Evolutionary conservation across 306 rosid species (phyloP).

Genomic region (Alnus glutinosa): DNA sequence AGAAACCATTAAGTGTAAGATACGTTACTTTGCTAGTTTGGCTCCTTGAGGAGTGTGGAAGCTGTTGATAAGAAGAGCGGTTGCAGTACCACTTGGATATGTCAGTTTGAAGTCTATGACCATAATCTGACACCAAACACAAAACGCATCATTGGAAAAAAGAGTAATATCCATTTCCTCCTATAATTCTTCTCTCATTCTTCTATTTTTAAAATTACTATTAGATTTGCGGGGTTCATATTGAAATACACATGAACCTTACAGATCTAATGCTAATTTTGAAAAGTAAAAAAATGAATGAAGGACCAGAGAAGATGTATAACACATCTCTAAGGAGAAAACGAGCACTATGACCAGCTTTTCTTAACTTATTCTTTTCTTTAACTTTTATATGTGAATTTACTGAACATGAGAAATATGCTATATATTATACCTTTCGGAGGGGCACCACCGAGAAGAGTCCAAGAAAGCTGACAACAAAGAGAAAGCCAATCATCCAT

Average conservation of each 20-base stretch:
- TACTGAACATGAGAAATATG: background rate
- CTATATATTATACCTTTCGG: constrained; percentile 4
- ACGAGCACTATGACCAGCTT: background rate
- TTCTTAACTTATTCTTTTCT: background rate
- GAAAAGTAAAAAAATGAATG: no score
- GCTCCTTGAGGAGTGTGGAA: constrained; percentile 53
- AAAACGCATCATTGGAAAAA: constrained; percentile 11
- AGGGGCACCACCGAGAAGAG: constrained; percentile 23
- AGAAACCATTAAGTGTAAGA: no score
- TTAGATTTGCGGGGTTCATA: no score
- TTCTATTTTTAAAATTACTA: no score
- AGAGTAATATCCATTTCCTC: no score
- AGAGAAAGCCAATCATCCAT: constrained; percentile 21
- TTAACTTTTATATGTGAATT: background rate
- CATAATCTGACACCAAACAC: constrained; percentile 42
- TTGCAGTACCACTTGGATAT: constrained; percentile 71
- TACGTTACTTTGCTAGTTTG: constrained; percentile 1
- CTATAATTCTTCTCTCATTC: no score
- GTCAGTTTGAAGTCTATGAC: constrained; percentile 52
- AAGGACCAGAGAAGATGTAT: no score
- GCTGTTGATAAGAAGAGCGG: constrained; percentile 63
- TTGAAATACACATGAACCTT: no score
- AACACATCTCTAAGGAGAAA: no score
- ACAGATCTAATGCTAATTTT: no score
- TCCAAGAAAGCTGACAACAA: constrained; percentile 18